phyloP scores from a whole-genome alignment of 768 basidiomycete species.

The Pholiota molesta region DNA sequence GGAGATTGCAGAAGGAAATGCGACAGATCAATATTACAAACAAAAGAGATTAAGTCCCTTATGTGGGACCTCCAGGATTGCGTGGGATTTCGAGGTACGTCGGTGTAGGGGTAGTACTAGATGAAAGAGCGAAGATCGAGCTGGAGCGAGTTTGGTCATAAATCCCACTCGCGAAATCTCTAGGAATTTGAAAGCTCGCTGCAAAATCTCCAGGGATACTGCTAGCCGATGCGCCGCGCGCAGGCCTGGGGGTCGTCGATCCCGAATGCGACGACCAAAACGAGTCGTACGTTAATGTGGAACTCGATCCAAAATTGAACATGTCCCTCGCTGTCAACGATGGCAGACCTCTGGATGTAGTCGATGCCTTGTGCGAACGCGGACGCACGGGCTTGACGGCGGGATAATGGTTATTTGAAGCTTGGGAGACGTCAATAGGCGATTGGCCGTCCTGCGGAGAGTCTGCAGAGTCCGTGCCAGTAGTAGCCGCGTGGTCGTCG shows the following conservation, averaged over 20 bases:
- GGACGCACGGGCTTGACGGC: slow-evolving; percentile 22
- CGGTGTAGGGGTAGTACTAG: background rate
- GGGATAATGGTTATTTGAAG: slow-evolving; percentile 21
- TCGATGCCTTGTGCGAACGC: slow-evolving; percentile 22
- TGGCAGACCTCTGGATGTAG: slow-evolving; percentile 19
- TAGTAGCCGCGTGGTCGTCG: slow-evolving; percentile 6
- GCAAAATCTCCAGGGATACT: slow-evolving; percentile 2
- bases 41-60: slow-evolving; percentile 14
- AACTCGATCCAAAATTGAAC: slow-evolving; percentile 28
- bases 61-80: slow-evolving; percentile 15
- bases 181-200: slow-evolving; percentile 15
- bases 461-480: slow-evolving; percentile 3
- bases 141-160: slow-evolving; percentile 12
- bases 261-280: slow-evolving; percentile 62
- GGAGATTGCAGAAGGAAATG: slow-evolving; percentile 19
- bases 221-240: slow-evolving; percentile 9
- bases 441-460: slow-evolving; percentile 19
- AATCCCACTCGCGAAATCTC: slow-evolving; percentile 16
- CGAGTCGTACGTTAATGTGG: slow-evolving; percentile 58
- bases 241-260: slow-evolving; percentile 20
- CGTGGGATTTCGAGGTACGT: slow-evolving; percentile 7
- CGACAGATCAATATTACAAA: slow-evolving; percentile 21
- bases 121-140: slow-evolving; percentile 3
- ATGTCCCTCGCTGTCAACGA: slow-evolving; percentile 28
- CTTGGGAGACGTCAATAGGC: slow-evolving; percentile 13